Evolutionary conservation across 1,139 yeast species (phyloP).

Genomic region (Yamadazyma dushanensis): DNA sequence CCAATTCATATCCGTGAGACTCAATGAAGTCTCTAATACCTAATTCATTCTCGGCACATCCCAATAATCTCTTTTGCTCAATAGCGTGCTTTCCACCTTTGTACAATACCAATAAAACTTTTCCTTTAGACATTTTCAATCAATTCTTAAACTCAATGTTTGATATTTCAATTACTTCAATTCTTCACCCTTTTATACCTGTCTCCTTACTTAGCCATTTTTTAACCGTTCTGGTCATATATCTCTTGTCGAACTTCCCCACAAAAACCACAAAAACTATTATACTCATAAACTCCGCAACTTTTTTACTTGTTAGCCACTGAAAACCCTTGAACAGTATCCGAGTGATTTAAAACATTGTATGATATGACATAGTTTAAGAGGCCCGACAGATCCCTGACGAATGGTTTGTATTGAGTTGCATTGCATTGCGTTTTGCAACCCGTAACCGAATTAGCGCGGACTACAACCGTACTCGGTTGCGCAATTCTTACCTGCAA

Average conservation of each 20-base stretch:
- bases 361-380: too few species aligned
- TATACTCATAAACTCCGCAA: conserved; percentile 1
- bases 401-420: too few species aligned
- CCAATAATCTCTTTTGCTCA: conserved; percentile 62
- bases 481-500: too few species aligned
- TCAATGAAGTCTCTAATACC: conserved; percentile 70
- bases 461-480: too few species aligned
- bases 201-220: background rate
- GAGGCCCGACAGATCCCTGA: too few species aligned
- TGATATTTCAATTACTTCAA: too few species aligned
- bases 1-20: conserved; percentile 64
- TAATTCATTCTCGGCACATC: conserved; percentile 74
- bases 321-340: background rate
- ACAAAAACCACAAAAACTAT: background rate
- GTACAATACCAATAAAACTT: conserved; percentile 58
- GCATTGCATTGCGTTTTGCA: too few species aligned
- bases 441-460: too few species aligned
- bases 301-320: background rate
- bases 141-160: too few species aligned
- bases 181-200: background rate
- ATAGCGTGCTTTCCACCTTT: conserved; percentile 56
- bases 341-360: conserved; percentile 1
- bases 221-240: background rate
- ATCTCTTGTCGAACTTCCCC: background rate
- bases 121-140: conserved; percentile 27